Conservation (phyloP, 306 rosid species). For the Chamaecrista fasciculata region DNA sequence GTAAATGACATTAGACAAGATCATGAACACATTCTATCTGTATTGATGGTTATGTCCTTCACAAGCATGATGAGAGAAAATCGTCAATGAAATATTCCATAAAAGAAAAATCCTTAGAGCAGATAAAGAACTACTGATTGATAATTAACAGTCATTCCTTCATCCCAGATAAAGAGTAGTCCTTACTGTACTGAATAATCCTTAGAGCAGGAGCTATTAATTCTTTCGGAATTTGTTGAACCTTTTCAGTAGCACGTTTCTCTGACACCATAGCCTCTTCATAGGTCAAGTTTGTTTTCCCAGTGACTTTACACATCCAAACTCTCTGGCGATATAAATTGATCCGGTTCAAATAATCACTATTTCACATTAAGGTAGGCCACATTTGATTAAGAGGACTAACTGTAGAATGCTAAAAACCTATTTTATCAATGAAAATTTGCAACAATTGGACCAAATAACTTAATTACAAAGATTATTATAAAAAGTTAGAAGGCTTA, state of each 20-base stretch:
- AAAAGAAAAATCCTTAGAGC: not conserved
- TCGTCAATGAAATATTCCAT: not conserved
- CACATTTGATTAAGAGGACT: slow-evolving; percentile 2
- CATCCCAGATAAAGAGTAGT: slow-evolving; percentile 24
- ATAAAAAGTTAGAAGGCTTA: not conserved
- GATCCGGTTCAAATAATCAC: slow-evolving; percentile 70
- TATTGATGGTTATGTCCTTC: not conserved
- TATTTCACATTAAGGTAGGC: slow-evolving; percentile 51
- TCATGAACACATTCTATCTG: not conserved
- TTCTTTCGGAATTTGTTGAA: slow-evolving; percentile 80
- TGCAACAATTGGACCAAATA: slow-evolving; percentile 12
- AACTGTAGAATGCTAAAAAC: slow-evolving; percentile 12
- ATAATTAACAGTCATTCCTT: slow-evolving; percentile 19
- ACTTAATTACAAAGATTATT: slow-evolving; percentile 7
- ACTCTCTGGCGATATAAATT: slow-evolving; percentile 80
- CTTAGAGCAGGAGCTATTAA: slow-evolving; percentile 64
- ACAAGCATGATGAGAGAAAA: slow-evolving; percentile 19
- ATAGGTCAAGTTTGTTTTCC: slow-evolving; percentile 80
- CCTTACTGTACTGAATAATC: slow-evolving; percentile 87
- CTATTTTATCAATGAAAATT: not conserved
- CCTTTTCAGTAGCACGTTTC: slow-evolving; percentile 76
- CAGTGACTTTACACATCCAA: slow-evolving; percentile 84
- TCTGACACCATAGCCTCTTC: slow-evolving; percentile 96
- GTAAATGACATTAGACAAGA: not conserved
- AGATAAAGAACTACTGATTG: too few species aligned